Conservation (phyloP, 2,329 filamentous ascomycete species). For the Allantophomopsis cytisporea region DNA sequence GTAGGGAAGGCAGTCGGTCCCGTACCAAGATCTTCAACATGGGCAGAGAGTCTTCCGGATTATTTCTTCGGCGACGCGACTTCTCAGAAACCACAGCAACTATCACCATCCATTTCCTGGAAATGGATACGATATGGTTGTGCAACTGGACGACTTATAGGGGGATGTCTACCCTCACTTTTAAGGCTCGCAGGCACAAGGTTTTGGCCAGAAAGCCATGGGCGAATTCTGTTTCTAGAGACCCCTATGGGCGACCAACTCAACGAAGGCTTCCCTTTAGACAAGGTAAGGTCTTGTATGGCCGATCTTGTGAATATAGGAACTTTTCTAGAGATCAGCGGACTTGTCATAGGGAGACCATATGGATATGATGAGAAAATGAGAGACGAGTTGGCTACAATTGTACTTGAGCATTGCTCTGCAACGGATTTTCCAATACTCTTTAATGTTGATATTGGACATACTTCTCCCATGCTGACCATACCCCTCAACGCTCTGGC, state of each 20-base stretch:
- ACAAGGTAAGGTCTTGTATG: background rate
- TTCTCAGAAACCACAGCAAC: background rate
- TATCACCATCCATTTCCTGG: background rate
- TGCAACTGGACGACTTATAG: background rate
- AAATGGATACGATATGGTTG: background rate
- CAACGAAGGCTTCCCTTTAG: background rate
- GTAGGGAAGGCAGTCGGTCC: background rate
- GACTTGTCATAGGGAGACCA: slow-evolving; percentile 1
- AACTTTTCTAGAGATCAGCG: slow-evolving; percentile 1
- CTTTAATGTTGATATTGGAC: slow-evolving; percentile 1
- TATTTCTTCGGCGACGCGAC: background rate
- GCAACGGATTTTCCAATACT: slow-evolving; percentile 1
- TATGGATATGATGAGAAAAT: slow-evolving; percentile 1
- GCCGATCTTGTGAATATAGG: slow-evolving; percentile 1
- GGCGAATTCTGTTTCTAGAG: slow-evolving; percentile 1
- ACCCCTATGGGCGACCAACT: background rate
- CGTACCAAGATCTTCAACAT: background rate
- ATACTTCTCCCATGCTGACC: slow-evolving; percentile 1
- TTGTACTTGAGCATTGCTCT: background rate
- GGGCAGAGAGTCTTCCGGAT: background rate
- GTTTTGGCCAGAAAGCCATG: background rate
- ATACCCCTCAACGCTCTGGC: slow-evolving; percentile 1
- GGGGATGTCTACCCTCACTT: slow-evolving; percentile 1
- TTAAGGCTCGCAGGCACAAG: slow-evolving; percentile 1
- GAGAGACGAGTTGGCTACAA: background rate